Evolutionary conservation across 2,329 filamentous ascomycete genomes (phyloP).

Genomic region (Peltaster fructicola): DNA sequence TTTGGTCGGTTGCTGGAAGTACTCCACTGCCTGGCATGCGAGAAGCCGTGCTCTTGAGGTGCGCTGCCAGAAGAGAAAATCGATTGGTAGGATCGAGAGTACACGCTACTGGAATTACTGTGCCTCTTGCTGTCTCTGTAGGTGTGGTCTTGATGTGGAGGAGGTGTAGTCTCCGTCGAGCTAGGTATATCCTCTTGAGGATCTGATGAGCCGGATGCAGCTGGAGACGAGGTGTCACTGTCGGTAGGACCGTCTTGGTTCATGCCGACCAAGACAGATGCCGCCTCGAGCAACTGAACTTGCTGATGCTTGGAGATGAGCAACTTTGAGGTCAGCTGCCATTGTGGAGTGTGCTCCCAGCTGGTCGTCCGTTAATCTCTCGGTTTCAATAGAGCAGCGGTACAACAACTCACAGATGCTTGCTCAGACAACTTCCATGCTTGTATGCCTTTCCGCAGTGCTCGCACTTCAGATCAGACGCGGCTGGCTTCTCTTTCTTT

Average conservation of each 20-base stretch:
- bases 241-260: constrained; percentile 47
- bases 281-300: constrained; percentile 90
- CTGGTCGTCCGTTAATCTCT: constrained; percentile 32
- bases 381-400: neutral
- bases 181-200: constrained; percentile 55
- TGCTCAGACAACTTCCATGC: constrained; percentile 99
- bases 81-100: constrained; percentile 71
- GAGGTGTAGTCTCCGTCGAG: constrained; percentile 84
- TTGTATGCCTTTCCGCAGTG: constrained; percentile 99
- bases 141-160: constrained; percentile 54
- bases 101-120: constrained; percentile 31
- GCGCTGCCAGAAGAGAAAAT: constrained; percentile 34
- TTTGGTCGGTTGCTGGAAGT: constrained; percentile 53
- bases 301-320: constrained; percentile 99
- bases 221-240: constrained; percentile 65
- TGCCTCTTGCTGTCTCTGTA: constrained; percentile 25
- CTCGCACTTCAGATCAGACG: constrained; percentile 81
- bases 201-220: constrained; percentile 65
- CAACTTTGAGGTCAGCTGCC: constrained; percentile 91
- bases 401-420: constrained; percentile 77
- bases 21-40: constrained; percentile 54
- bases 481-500: constrained; percentile 68
- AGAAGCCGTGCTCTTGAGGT: constrained; percentile 35
- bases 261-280: constrained; percentile 91
- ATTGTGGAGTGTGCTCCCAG: constrained; percentile 98